These are phyloP conservation scores for Ustilago bromivora DNA, from an alignment of 1,284 basidiomycete genomes.

Conservation along the genomic window DNA sequence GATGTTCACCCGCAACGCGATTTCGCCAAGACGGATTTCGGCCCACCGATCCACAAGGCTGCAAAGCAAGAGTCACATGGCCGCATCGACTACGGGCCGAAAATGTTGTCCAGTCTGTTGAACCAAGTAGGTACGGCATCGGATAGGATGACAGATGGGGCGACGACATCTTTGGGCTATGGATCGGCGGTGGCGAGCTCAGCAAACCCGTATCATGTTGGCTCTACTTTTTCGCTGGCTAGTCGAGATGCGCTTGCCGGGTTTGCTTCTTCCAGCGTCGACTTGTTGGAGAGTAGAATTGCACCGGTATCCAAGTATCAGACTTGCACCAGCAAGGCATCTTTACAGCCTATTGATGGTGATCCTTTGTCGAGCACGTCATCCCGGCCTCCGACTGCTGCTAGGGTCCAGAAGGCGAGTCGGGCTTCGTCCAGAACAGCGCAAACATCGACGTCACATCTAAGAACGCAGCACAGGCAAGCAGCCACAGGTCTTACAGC, in stretches of 20 bases:
- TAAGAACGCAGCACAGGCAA: not conserved
- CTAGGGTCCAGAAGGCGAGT: not conserved
- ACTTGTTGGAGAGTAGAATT: not conserved
- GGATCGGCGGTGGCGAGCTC: conserved; percentile 32
- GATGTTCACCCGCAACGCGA: not conserved
- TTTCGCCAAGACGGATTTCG: not conserved
- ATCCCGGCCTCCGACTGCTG: not conserved
- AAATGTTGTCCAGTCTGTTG: conserved; percentile 8
- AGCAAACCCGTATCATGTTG: conserved; percentile 26
- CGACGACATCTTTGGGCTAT: conserved; percentile 16
- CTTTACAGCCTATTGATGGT: not conserved
- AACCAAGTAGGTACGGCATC: conserved; percentile 2
- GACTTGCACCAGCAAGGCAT: conserved; percentile 11
- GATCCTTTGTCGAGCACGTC: not conserved
- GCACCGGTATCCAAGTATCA: not conserved
- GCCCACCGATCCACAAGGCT: not conserved
- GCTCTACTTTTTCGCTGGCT: conserved; percentile 9
- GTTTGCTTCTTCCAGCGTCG: not conserved
- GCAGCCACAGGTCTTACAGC: not conserved
- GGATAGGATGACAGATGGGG: conserved; percentile 9
- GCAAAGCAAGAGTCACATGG: not conserved
- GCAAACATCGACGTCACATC: not conserved
- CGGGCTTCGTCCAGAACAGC: not conserved
- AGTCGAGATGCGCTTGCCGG: conserved; percentile 16
- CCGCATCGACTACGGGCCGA: conserved; percentile 9